A percentile compares a stretch with the other conserved stretches of the same genome.
Conservation (phyloP, 2,329 filamentous ascomycete species). For the Calonectria pteridis region DNA sequence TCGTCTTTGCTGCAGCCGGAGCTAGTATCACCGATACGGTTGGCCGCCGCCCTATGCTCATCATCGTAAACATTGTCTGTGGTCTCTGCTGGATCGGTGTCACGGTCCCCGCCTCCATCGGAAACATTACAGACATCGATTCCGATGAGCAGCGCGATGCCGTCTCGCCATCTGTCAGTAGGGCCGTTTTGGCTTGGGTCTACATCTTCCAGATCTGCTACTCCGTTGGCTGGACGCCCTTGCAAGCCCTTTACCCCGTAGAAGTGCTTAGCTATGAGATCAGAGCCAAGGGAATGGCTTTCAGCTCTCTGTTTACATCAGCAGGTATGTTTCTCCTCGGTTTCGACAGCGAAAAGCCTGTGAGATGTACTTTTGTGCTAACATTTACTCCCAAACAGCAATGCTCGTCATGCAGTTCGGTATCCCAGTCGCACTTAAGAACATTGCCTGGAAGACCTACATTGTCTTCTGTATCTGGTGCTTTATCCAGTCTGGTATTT, state of each 20-base stretch:
- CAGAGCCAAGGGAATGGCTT: constrained; percentile 68
- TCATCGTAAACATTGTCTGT: constrained; percentile 60
- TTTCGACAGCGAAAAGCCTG: fast-evolving
- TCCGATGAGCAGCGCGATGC: background rate
- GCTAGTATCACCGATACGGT: constrained; percentile 61
- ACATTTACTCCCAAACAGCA: background rate
- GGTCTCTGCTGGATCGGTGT: constrained; percentile 63
- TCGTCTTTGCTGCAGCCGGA: constrained; percentile 61
- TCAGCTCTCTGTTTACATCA: constrained; percentile 37
- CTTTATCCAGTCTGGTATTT: constrained; percentile 53
- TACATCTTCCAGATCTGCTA: constrained; percentile 51
- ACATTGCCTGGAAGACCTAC: constrained; percentile 67
- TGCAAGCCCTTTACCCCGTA: constrained; percentile 62
- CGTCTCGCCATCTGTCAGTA: constrained; percentile 24
- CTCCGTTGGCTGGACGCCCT: constrained; percentile 55
- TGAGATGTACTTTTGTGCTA: background rate
- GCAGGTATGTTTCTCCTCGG: background rate
- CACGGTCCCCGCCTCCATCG: constrained; percentile 53
- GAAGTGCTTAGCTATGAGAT: constrained; percentile 67
- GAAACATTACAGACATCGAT: background rate
- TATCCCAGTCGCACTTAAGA: constrained; percentile 60
- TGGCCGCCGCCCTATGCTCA: constrained; percentile 64
- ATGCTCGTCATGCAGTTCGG: constrained; percentile 56
- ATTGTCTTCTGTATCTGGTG: constrained; percentile 64
- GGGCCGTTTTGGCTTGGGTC: constrained; percentile 62